Base-by-base conservation (phyloP, 1,284 basidiomycete genomes). In the Fomitiporia mediterranea region DNA sequence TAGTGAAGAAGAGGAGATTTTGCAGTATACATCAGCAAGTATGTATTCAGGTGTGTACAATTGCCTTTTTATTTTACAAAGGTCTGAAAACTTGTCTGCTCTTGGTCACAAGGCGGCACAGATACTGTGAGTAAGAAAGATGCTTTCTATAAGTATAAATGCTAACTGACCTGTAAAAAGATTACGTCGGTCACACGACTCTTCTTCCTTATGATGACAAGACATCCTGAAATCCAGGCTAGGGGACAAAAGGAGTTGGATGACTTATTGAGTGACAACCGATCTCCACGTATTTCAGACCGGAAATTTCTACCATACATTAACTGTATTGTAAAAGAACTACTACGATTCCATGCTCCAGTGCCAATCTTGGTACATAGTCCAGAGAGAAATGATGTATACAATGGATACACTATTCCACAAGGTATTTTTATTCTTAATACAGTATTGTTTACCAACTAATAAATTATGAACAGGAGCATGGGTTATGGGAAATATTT, bases 161-260 rank as follows among this genome's bases (percentile, higher is more conserved):
- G 44, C 11, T 15, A 42, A 21, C 35, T 53, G 23, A 8, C 53
- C 44, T n/a, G 28, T 8, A 15, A 51, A 52, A 55, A 55, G 54
- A 23, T 44, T 19, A 37, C 42, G 15, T 46, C 58, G 8, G 23
- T 43, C 4, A 51, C 52, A 3, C 19, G 21, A 21, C 32, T 43
- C 15, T 61, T 61, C 39, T 60, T 61, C 28, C 25, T 61, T 17
- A 35, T 55, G 23, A 61, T 79, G 48, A 68, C 72, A 30, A 66
- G 65, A 27, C 71, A 75, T 62, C 74, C 72, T 2, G 61, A 68
- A n/a, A 70, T 70, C 21, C 70, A 76, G 62, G 62, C 66, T 55
- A 73, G 72, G 57, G 69, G 79, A 21, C 70, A 73, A 50, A 64
- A 63, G 11, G 77, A 78, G 62, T 68, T 80, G 42, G 75, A 78